Base-by-base conservation (phyloP, 148 eudicot genomes). In the Nepenthes mirabilis region DNA sequence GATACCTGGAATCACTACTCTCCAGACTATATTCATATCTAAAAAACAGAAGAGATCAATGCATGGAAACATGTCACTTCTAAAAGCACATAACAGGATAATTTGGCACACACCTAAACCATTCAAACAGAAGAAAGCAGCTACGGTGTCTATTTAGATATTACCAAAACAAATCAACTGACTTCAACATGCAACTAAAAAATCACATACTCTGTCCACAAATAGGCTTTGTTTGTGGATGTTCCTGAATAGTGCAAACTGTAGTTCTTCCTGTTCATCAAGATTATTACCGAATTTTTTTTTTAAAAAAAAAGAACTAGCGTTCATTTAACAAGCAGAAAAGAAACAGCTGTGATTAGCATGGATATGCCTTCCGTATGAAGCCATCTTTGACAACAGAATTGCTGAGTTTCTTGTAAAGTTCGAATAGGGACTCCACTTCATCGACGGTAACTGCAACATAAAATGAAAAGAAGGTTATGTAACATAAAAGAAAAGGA, bases 391-490 rank as follows among this genome's bases (percentile, higher is more conserved):
- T 57, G 6, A 70, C 68, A 52, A 70, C 68, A 51, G 68, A 70
- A 59, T 70, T 70, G 64, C 74, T 64, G 34, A 75, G 59, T 59
- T 47, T 75, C 37, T 57, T 63, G 48, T 50, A 75, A 5, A 75
- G 60, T 7, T 75, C 78, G 59, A 6, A 62, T 37, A 75, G 56
- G 35, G 63, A 37, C 47, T 70, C 68, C 64, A 75, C 71, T 63
- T 75, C 78, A 45, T 65, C 69, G 52, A 47, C 67, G 47, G 57
- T 52, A 62, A 75, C 74, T 75, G 67, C 58, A 45, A 45, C 48
- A 45, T 5, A 6, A 6, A 45, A 45, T 45, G 11, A 45, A 45
- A 23, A 23, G 23, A 23, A 23, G 0, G 23, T 23, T 23, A 23
- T 23, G 23, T 23, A 23, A 23, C 23, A 23, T 23, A 23, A 23